Evolutionary conservation across 2,329 filamentous ascomycete genomes (phyloP), one percentile per base, ranked within the genome.

Genomic region (Orbilia blumenaviensis): DNA sequence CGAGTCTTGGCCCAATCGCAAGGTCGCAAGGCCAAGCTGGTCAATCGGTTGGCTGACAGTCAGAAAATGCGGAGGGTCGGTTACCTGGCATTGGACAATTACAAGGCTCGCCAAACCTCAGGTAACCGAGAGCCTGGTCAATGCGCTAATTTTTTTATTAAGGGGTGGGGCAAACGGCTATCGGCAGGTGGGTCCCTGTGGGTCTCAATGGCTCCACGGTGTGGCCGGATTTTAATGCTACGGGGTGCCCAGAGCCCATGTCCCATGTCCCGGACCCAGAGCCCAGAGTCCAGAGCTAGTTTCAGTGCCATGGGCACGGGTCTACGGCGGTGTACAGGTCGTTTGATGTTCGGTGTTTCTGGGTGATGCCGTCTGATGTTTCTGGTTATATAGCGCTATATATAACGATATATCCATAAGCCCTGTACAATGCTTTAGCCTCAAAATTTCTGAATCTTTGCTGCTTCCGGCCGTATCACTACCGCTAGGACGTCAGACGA

Each of bases 381-480:
- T 12, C 18, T 21, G 18, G 42, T 10, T 10, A 25, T n/a, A n/a
- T n/a, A n/a, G n/a, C n/a, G n/a, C n/a, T n/a, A n/a, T n/a, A n/a
- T n/a, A n/a, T 54, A 34, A 54, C 48, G 42, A 23, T 25, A 46
- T 27, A 34, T 29, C 44, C 12, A 18, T 54, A 5, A 54, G 32
- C 52, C 52, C 32, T n/a, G 32, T 25, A 38, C 32, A 21, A 18
- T 9, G 29, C 18, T 56, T 56, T 56, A 56, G 52, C 52, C 52
- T 56, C 18, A 18, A 36, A 25, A 6, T 18, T 38, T 21, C 25
- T 38, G 52, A 25, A 34, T 18, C n/a, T 25, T 56, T 36, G 29
- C 52, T 56, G 32, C 10, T 56, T 56, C 32, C 52, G 18, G 52
- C 52, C 52, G 52, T 56, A 56, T 56, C 52, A n/a, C 18, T 2